phyloP scores from a whole-genome alignment of 345 rosid species.

The Corchorus olitorius region DNA sequence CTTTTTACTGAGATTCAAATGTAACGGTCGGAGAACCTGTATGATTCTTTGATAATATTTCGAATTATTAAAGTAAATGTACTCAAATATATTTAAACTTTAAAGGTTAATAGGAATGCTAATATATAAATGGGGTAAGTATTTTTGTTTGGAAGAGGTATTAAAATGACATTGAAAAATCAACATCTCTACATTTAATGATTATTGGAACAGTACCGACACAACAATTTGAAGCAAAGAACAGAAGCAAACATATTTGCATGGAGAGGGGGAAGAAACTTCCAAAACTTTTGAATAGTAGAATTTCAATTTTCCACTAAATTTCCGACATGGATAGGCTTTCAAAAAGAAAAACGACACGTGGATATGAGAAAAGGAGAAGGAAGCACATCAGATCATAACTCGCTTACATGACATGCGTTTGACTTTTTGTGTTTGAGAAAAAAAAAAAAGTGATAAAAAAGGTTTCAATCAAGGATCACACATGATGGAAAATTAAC shows the following conservation, averaged over 20 bases:
- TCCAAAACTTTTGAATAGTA: neutral
- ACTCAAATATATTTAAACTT: too few species aligned
- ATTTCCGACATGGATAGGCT: neutral
- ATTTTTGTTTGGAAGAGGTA: neutral
- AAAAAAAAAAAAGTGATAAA: neutral
- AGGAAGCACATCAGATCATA: conserved; percentile 15
- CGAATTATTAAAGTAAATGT: too few species aligned
- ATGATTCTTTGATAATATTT: too few species aligned
- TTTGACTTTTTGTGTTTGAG: conserved; percentile 16
- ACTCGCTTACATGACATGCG: neutral
- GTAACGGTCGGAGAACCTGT: too few species aligned
- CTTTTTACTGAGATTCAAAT: too few species aligned
- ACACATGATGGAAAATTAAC: conserved; percentile 13
- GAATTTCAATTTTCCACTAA: neutral
- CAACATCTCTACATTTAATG: neutral
- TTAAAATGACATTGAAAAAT: too few species aligned
- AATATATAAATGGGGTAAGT: too few species aligned
- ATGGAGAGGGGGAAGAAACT: neutral
- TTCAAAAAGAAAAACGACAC: neutral
- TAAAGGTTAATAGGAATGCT: too few species aligned
- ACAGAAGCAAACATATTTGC: neutral
- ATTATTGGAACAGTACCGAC: neutral
- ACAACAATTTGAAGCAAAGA: neutral
- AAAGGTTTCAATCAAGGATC: neutral
- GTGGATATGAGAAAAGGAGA: neutral